Percentiles rank a stretch among this genome's conserved stretches.
Conservation (phyloP, 1,139 yeast species). For the Saccharomyces hybrid region DNA sequence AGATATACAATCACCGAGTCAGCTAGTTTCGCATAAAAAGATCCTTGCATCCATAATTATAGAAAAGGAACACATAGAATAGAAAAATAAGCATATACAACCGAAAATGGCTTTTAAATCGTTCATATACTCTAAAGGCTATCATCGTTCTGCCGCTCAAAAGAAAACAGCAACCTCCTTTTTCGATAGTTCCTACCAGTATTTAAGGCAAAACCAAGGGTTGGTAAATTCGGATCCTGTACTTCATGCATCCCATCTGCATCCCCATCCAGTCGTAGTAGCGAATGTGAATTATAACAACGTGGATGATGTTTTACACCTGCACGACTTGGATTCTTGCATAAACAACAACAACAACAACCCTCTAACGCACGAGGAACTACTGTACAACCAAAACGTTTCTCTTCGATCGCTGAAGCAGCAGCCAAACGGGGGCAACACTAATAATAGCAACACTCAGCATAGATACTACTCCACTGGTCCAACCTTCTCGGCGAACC, state of each 20-base stretch:
- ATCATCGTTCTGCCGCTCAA: constrained; percentile 1
- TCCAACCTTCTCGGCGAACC: not conserved
- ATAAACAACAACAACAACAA: not conserved
- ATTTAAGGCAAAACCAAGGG: constrained; percentile 1
- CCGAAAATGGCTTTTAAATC: constrained; percentile 6
- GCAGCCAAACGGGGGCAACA: not conserved
- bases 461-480: constrained; percentile 1
- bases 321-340: not conserved
- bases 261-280: constrained; percentile 5
- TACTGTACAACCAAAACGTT: not conserved
- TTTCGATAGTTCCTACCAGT: constrained; percentile 7
- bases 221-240: not conserved
- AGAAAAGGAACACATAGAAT: not conserved
- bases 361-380: not conserved
- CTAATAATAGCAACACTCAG: not conserved
- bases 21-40: not conserved
- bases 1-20: not conserved
- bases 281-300: constrained; percentile 6
- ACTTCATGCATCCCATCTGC: not conserved
- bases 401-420: not conserved
- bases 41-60: not conserved
- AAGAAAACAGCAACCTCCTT: constrained; percentile 2
- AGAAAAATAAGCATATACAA: not conserved
- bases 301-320: constrained; percentile 3
- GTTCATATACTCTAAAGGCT: constrained; percentile 5